Conservation (phyloP, 2,329 filamentous ascomycete species). For the Fusarium decemcellulare region DNA sequence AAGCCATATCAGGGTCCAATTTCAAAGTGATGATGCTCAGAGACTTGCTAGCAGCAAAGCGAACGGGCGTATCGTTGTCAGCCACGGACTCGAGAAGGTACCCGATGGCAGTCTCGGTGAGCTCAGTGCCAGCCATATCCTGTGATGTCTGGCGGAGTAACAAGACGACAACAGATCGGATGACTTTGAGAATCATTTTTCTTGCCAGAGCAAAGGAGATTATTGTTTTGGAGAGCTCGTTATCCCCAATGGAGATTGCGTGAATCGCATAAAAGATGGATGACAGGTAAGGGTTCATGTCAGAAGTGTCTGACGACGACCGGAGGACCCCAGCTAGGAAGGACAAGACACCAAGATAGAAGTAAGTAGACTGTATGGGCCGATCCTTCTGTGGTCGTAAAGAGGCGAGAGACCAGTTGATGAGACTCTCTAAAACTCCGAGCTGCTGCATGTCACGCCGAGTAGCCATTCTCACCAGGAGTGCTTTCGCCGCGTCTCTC, state of each 20-base stretch:
- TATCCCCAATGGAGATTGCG: conserved; percentile 67
- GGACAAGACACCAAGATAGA: conserved; percentile 82
- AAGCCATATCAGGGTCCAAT: conserved; percentile 83
- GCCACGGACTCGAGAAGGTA: conserved; percentile 83
- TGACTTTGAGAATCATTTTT: conserved; percentile 88
- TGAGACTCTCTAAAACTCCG: conserved; percentile 76
- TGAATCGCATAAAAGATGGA: conserved; percentile 77
- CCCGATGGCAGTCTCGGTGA: conserved; percentile 86
- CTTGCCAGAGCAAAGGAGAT: conserved; percentile 83
- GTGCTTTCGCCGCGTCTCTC: conserved; percentile 85
- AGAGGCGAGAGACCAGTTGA: conserved; percentile 78
- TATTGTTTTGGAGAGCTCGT: conserved; percentile 66
- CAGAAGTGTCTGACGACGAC: conserved; percentile 78
- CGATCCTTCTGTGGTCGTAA: conserved; percentile 62
- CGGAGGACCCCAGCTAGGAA: conserved; percentile 83
- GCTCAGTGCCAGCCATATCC: conserved; percentile 61
- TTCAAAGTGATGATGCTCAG: conserved; percentile 89
- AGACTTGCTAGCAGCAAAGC: conserved; percentile 92
- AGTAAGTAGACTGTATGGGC: conserved; percentile 72
- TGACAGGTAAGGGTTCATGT: conserved; percentile 77
- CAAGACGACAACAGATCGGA: conserved; percentile 80
- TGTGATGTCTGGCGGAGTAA: conserved; percentile 67
- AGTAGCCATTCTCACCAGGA: conserved; percentile 86
- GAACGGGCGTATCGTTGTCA: conserved; percentile 92
- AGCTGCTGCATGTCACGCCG: conserved; percentile 89